Evolutionary conservation across 2,329 filamentous ascomycete genomes (phyloP), one percentile per base, ranked within the genome.

Genomic region (Claviceps paspali): DNA sequence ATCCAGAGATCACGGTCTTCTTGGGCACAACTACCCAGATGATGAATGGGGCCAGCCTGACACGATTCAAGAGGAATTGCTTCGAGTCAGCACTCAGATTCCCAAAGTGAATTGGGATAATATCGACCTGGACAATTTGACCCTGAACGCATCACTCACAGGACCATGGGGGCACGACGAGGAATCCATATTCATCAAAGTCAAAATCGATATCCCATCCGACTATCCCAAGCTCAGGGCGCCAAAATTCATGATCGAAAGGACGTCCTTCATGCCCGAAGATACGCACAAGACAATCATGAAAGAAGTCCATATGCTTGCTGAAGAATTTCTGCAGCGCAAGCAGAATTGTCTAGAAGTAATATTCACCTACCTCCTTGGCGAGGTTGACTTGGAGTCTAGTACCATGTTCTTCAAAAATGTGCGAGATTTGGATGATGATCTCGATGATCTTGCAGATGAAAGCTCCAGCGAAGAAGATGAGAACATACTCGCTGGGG

Each of bases 401-500:
- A 77, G 73, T 48, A 73, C 72, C 6, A 69, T 67, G 0, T 69
- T 73, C 42, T 76, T 79, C 49, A 73, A 74, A 43, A 73, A 73
- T 43, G 72, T 79, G 9, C 68, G 76, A 45, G 77, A 82, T 45
- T 55, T 76, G 6, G 73, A 73, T 38, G 67, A 74, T 48, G 65
- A 67, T 33, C 50, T 72, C 5, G 70, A 68, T 41, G 72, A 61
- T 3, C 55, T 76, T 26, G 68, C 64, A 22, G 81, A 82, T 40
- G 84, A 91, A 45, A 88, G 83, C 46, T 95, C 85, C 3, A 92
- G 82, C 48, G 82, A 87, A 45, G 83, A 87, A 17, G 82, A 86
- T 28, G 63, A 63, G 32, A 63, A 68, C 18, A 68, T 70, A 9
- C 64, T 65, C 1, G 52, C 65, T 2, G 67, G 67, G 3, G 67